phyloP scores from a whole-genome alignment of 106 monocot genomes.

The Dendrobium officinale region DNA sequence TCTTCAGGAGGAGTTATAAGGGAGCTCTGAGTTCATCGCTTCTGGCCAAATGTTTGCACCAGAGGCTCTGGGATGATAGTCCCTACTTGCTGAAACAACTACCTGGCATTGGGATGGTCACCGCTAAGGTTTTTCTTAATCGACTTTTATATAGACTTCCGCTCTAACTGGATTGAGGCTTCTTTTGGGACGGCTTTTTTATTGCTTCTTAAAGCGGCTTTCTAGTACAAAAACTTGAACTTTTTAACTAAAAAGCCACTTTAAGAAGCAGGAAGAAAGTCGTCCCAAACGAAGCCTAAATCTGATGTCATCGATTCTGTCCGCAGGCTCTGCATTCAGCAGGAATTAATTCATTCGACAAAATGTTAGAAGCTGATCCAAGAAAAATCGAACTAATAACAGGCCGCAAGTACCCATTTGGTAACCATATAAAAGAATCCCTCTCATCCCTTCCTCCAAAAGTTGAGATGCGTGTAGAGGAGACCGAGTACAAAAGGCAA shows the following conservation, averaged over 20 bases:
- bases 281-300: no score
- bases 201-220: no score
- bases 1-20: slow-evolving; percentile 78
- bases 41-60: slow-evolving; percentile 78
- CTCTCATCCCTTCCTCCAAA: slow-evolving; percentile 70
- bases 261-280: no score
- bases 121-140: slow-evolving; percentile 66
- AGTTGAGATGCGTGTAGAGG: slow-evolving; percentile 53
- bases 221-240: no score
- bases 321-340: slow-evolving; percentile 65
- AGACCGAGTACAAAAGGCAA: slow-evolving; percentile 43
- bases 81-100: slow-evolving; percentile 85
- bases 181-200: no score
- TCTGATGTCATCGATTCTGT: slow-evolving; percentile 12
- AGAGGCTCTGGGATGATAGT: slow-evolving; percentile 87
- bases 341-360: slow-evolving; percentile 67
- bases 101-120: slow-evolving; percentile 96
- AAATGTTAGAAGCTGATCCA: slow-evolving; percentile 78
- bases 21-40: slow-evolving; percentile 63
- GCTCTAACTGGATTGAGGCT: neutral
- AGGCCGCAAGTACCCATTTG: slow-evolving; percentile 93
- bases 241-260: no score
- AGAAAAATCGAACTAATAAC: slow-evolving; percentile 91
- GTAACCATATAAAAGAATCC: slow-evolving; percentile 80
- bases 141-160: slow-evolving; percentile 6